phyloP scores from a whole-genome alignment of 129 eudicot genomes.

The Kitagawia praeruptora region DNA sequence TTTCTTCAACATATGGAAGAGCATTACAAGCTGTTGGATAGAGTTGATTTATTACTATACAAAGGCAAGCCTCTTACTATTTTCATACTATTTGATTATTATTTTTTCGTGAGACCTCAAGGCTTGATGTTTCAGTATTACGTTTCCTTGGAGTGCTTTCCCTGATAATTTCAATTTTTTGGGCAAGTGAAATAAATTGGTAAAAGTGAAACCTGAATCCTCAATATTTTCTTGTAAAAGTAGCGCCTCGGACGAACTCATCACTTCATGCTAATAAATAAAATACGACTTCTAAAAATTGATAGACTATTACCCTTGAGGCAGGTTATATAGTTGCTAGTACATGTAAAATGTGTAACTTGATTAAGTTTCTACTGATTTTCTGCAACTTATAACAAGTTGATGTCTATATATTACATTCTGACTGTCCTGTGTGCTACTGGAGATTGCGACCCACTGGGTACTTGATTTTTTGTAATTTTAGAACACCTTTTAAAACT shows the following conservation, averaged over 20 bases:
- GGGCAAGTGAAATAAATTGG: neutral
- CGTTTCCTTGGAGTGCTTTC: neutral
- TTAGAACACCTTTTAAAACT: neutral
- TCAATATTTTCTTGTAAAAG: neutral
- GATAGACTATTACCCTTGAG: neutral
- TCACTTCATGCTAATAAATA: too few species aligned
- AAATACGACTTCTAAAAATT: neutral
- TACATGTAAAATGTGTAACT: neutral
- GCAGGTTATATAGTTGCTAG: neutral
- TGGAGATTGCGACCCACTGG: neutral
- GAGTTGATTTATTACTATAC: conserved; percentile 41
- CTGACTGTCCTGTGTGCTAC: neutral
- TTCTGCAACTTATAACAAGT: neutral
- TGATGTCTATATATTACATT: neutral
- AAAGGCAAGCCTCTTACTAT: conserved; percentile 27
- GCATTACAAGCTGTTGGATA: conserved; percentile 40
- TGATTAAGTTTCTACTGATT: neutral
- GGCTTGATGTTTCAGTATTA: neutral
- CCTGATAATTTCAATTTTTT: neutral
- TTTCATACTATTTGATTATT: neutral
- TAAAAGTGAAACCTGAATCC: neutral
- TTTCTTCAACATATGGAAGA: conserved; percentile 66
- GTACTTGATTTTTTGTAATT: neutral
- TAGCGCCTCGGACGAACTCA: neutral
- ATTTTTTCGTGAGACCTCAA: neutral